phyloP scores from a whole-genome alignment of 345 rosid species.

The Punica granatum region DNA sequence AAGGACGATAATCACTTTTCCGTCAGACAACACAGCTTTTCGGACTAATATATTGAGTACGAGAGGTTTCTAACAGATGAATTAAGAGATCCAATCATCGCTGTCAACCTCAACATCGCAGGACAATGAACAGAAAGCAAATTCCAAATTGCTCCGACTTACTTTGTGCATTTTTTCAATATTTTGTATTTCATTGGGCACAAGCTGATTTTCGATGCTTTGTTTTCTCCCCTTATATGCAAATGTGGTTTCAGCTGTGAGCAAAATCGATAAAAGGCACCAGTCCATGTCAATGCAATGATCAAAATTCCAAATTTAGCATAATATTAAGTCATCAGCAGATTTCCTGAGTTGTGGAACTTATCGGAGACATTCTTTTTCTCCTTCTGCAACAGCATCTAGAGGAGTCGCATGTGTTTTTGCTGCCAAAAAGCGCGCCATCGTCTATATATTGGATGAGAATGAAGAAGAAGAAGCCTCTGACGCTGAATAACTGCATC shows the following conservation, averaged over 20 bases:
- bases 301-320: background rate
- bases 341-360: background rate
- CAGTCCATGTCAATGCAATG: background rate
- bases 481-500: constrained; percentile 5
- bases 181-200: no score
- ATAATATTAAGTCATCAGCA: background rate
- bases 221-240: no score
- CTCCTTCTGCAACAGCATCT: constrained; percentile 37
- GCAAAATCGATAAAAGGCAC: background rate
- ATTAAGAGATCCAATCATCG: background rate
- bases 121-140: background rate
- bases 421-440: constrained; percentile 59
- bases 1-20: background rate
- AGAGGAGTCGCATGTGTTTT: constrained; percentile 73
- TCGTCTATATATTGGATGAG: constrained; percentile 63
- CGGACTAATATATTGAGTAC: background rate
- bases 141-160: background rate
- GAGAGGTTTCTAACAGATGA: background rate
- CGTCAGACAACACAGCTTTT: background rate
- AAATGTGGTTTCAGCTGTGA: no score
- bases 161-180: no score
- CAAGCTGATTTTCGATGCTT: no score
- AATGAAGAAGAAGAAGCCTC: constrained; percentile 34
- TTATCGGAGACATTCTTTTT: background rate
- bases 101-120: background rate